Evolutionary conservation across 345 rosid species (phyloP).

Genomic region (Eucalyptus cladocalyx): DNA sequence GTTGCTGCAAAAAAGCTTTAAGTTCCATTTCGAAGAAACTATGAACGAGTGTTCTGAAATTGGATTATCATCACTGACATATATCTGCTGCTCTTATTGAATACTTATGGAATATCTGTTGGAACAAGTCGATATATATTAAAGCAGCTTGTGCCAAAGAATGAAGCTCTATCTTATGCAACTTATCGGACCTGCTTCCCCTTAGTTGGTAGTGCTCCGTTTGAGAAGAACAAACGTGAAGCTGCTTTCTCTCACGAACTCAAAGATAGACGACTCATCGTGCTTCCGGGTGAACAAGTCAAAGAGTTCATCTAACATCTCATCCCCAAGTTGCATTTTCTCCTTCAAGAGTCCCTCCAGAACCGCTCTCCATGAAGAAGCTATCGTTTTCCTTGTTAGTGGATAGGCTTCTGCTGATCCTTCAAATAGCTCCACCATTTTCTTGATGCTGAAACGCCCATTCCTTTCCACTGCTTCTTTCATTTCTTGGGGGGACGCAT

Average conservation of each 20-base stretch:
- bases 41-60: not conserved
- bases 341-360: not conserved
- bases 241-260: not conserved
- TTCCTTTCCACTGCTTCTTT: not conserved
- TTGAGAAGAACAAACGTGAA: not conserved
- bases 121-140: not conserved
- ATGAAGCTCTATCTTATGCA: not conserved
- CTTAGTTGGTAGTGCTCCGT: not conserved
- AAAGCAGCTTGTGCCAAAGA: not conserved
- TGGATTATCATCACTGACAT: not conserved
- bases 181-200: not conserved
- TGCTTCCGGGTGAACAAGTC: not conserved
- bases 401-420: not conserved
- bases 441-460: not conserved
- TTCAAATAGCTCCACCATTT: not conserved
- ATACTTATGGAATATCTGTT: not conserved
- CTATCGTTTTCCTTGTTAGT: not conserved
- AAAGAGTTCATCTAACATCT: not conserved
- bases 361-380: not conserved
- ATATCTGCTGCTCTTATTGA: not conserved
- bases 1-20: not conserved
- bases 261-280: not conserved
- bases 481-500: not conserved
- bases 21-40: not conserved
- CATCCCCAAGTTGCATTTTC: not conserved